Percentiles rank a stretch among this genome's conserved stretches.
Evolutionary conservation across 805 yeast species (phyloP).

Genomic region (Blastobotrys parvus): DNA sequence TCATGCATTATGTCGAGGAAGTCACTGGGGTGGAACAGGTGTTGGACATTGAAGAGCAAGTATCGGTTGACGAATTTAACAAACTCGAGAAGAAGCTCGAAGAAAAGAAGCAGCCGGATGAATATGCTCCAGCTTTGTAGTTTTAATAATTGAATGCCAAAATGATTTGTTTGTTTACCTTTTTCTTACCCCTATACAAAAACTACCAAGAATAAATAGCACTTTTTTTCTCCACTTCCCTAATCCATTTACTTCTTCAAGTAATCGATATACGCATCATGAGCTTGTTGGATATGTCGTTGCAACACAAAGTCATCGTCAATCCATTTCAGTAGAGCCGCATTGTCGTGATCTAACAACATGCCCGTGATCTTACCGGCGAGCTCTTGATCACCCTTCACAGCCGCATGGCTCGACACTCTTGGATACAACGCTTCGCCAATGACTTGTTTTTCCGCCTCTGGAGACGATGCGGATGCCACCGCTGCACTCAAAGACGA

Average conservation of each 20-base stretch:
- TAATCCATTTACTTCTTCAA: constrained; percentile 23
- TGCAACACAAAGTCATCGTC: constrained; percentile 77
- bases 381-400: constrained; percentile 67
- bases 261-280: constrained; percentile 82
- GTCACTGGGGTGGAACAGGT: constrained; percentile 83
- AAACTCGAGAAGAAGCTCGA: constrained; percentile 61
- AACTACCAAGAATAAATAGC: not conserved
- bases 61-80: constrained; percentile 76
- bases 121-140: constrained; percentile 14
- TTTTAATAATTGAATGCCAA: too few relatives aligned
- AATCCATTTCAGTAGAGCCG: constrained; percentile 74
- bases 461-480: constrained; percentile 36
- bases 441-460: constrained; percentile 32
- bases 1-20: constrained; percentile 93
- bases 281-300: constrained; percentile 83
- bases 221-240: not conserved
- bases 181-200: not conserved
- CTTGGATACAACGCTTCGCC: constrained; percentile 91
- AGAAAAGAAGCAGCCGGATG: constrained; percentile 18
- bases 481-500: constrained; percentile 36
- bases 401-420: constrained; percentile 70
- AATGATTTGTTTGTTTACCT: too few relatives aligned
- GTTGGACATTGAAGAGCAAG: constrained; percentile 66
- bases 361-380: constrained; percentile 95
- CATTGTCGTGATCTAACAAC: constrained; percentile 84